Evolutionary conservation across 2,329 filamentous ascomycete genomes (phyloP).

Genomic region (Cercospora beticola): DNA sequence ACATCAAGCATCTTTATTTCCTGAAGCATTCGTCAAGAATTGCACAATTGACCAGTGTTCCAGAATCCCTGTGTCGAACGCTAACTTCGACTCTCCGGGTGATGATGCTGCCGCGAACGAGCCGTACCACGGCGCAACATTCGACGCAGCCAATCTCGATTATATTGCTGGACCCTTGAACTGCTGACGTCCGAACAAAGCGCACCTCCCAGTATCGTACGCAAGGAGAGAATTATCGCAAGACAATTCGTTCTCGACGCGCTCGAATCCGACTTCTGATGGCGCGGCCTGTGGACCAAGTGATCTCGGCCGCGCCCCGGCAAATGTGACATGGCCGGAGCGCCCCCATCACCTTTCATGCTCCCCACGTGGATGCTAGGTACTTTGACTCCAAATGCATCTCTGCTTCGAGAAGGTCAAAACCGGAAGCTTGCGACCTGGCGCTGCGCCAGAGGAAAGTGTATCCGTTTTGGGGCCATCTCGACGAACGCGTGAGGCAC

Average conservation of each 20-base stretch:
- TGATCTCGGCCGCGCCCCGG: background rate
- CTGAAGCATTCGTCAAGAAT: background rate
- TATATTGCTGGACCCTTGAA: slow-evolving; percentile 1
- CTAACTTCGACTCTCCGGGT: background rate
- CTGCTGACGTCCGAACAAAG: background rate
- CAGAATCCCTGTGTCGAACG: slow-evolving; percentile 10
- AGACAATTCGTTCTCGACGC: background rate
- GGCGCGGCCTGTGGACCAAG: slow-evolving; percentile 4
- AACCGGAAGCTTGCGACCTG: background rate
- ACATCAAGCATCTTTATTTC: background rate
- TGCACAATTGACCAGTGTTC: slow-evolving; percentile 1
- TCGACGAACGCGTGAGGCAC: background rate
- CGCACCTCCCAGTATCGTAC: background rate
- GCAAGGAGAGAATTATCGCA: background rate
- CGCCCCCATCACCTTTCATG: background rate
- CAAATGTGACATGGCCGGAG: slow-evolving; percentile 1
- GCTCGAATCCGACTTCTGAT: background rate
- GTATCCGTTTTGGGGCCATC: background rate
- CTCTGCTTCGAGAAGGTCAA: background rate
- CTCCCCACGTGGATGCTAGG: background rate
- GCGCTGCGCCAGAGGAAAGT: background rate
- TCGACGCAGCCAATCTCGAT: slow-evolving; percentile 3
- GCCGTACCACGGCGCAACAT: slow-evolving; percentile 3
- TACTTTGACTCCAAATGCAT: background rate
- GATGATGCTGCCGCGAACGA: background rate